Percentiles rank a stretch among this genome's conserved stretches.
phyloP scores from a whole-genome alignment of 176 grass and related monocot genomes.

The Cymbopogon citratus region DNA sequence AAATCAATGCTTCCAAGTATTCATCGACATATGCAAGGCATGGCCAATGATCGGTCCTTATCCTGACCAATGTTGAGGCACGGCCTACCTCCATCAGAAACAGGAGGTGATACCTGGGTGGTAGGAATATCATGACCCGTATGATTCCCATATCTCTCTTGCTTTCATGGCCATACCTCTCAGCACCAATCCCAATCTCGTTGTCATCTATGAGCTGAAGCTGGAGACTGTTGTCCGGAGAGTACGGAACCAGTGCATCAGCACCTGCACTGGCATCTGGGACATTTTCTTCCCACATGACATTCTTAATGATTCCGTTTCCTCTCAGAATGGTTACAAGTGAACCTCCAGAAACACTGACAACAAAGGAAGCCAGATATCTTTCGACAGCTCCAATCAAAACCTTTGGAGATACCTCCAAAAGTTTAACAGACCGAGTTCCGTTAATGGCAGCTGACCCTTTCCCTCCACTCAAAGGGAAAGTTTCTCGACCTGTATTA shows the following conservation, averaged over 20 bases:
- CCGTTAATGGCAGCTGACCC: slow-evolving; percentile 63
- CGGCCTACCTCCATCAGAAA: slow-evolving; percentile 88
- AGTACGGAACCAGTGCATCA: slow-evolving; percentile 76
- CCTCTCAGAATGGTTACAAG: slow-evolving; percentile 56
- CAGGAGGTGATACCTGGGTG: slow-evolving; percentile 89
- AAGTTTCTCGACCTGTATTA: slow-evolving; percentile 69
- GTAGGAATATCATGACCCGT: slow-evolving; percentile 77
- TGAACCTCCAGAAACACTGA: slow-evolving; percentile 53
- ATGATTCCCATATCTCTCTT: slow-evolving; percentile 66
- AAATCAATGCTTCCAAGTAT: slow-evolving; percentile 88
- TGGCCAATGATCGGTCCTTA: slow-evolving; percentile 96
- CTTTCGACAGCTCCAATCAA: slow-evolving; percentile 71
- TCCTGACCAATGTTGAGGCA: slow-evolving; percentile 72
- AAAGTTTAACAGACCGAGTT: slow-evolving; percentile 81
- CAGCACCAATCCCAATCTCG: slow-evolving; percentile 20
- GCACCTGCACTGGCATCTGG: slow-evolving; percentile 30
- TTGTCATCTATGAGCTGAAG: slow-evolving; percentile 45
- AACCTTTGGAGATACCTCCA: slow-evolving; percentile 67
- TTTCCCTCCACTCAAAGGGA: slow-evolving; percentile 74
- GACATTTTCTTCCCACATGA: slow-evolving; percentile 68
- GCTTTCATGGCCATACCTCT: slow-evolving; percentile 28
- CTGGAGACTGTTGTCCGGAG: slow-evolving; percentile 40
- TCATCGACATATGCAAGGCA: slow-evolving; percentile 95
- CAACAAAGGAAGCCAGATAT: slow-evolving; percentile 68
- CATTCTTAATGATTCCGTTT: slow-evolving; percentile 65